Conservation (phyloP, 148 eudicot genomes). For the Cornus controversa region DNA sequence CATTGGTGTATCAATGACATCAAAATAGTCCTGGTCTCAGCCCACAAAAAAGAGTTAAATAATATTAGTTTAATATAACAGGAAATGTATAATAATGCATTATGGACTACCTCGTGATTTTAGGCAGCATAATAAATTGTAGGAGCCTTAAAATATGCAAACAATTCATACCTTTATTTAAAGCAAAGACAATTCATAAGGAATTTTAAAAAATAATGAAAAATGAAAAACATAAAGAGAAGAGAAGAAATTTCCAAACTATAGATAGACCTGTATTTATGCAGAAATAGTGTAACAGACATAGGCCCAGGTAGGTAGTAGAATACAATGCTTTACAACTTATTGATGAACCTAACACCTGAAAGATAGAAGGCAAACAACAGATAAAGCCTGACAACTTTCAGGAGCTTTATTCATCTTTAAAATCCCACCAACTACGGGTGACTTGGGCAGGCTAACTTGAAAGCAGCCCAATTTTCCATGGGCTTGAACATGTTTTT, state of each 20-base stretch:
- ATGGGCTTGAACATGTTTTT: no score
- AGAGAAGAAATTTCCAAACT: background rate
- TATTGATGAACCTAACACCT: background rate
- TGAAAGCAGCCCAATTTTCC: no score
- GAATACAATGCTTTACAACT: background rate
- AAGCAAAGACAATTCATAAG: background rate
- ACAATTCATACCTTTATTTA: background rate
- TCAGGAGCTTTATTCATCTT: background rate
- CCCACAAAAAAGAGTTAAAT: slow-evolving; percentile 7
- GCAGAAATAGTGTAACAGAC: background rate
- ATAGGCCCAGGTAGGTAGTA: background rate
- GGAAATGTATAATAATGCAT: background rate
- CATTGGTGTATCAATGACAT: slow-evolving; percentile 84
- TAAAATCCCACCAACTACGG: no score
- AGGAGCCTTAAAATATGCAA: background rate
- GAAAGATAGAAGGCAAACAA: background rate
- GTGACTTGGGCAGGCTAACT: no score
- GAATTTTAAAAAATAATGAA: no score
- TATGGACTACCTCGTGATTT: background rate
- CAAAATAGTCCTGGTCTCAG: slow-evolving; percentile 70
- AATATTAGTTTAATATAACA: background rate
- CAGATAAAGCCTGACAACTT: background rate
- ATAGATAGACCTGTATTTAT: background rate
- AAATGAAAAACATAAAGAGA: background rate
- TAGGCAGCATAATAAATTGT: background rate